Percentiles rank a stretch among this genome's conserved stretches.
Evolutionary conservation across 106 monocot species (phyloP).

Genomic region (Dioscorea zingiberensis): DNA sequence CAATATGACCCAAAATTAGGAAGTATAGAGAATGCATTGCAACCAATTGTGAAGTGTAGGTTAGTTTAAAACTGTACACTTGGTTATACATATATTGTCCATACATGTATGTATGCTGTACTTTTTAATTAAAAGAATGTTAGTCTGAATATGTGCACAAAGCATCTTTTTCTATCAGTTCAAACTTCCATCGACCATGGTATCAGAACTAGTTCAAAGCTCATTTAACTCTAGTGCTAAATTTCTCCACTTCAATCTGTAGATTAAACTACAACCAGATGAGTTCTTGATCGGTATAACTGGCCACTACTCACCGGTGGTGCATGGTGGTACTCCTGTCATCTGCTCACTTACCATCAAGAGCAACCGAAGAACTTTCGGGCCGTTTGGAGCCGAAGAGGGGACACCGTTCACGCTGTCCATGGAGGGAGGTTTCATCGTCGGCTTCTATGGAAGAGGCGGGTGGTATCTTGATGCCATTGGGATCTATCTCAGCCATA

Average conservation of each 20-base stretch:
- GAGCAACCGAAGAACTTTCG: constrained; percentile 15
- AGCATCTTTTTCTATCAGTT: too few species aligned
- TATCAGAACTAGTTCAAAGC: too few species aligned
- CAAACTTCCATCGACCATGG: too few species aligned
- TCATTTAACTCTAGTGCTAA: background rate
- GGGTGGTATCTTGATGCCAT: constrained; percentile 27
- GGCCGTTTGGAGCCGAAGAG: constrained; percentile 18
- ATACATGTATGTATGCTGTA: too few species aligned
- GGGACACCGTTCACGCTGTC: constrained; percentile 14
- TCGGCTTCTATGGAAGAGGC: constrained; percentile 19
- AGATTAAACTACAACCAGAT: constrained; percentile 24
- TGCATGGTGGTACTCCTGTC: background rate
- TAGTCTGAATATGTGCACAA: too few species aligned
- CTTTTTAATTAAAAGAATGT: too few species aligned
- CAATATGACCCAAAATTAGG: too few species aligned
- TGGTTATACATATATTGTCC: too few species aligned
- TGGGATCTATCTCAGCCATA: constrained; percentile 5
- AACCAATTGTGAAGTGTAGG: too few species aligned
- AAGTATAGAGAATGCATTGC: too few species aligned
- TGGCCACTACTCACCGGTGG: constrained; percentile 13
- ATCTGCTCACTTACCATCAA: constrained; percentile 19
- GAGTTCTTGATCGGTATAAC: constrained; percentile 23
- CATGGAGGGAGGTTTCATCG: constrained; percentile 15
- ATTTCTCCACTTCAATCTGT: background rate
- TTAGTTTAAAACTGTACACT: too few species aligned